Conservation (phyloP, 257 asterid species). For the Solanum virginianum region DNA sequence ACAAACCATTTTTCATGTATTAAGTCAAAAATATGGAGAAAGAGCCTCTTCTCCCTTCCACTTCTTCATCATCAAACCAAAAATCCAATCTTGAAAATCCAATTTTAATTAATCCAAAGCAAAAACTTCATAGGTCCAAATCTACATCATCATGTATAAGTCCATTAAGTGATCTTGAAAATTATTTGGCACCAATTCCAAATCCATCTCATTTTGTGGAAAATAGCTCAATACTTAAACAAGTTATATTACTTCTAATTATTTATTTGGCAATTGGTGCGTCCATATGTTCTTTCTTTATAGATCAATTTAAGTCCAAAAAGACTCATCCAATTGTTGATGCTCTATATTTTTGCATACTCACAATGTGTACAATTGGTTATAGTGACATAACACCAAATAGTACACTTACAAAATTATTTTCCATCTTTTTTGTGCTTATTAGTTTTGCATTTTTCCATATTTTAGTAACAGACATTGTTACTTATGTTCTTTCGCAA, state of each 20-base stretch:
- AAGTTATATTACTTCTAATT: conserved; percentile 50
- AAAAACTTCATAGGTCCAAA: conserved; percentile 56
- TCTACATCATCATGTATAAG: conserved; percentile 32
- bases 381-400: conserved; percentile 88
- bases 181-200: not conserved
- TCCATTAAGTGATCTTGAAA: conserved; percentile 30
- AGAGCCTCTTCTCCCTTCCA: conserved; percentile 50
- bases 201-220: conserved; percentile 39
- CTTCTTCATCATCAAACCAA: conserved; percentile 1
- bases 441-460: conserved; percentile 79
- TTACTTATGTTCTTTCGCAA: conserved; percentile 44
- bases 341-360: conserved; percentile 81
- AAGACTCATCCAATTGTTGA: conserved; percentile 71
- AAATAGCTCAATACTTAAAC: conserved; percentile 34
- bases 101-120: conserved; percentile 12
- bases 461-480: conserved; percentile 64
- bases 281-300: conserved; percentile 39
- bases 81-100: conserved; percentile 14
- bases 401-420: conserved; percentile 53
- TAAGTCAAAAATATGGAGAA: conserved; percentile 28
- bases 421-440: conserved; percentile 67
- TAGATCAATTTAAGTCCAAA: conserved; percentile 37
- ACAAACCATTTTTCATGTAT: too few relatives aligned
- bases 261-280: conserved; percentile 66
- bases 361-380: conserved; percentile 95